Percentiles rank a stretch among this genome's conserved stretches.
These are phyloP conservation scores for Triglochin maritima DNA, from an alignment of 106 monocot genomes.

Conservation along the genomic window DNA sequence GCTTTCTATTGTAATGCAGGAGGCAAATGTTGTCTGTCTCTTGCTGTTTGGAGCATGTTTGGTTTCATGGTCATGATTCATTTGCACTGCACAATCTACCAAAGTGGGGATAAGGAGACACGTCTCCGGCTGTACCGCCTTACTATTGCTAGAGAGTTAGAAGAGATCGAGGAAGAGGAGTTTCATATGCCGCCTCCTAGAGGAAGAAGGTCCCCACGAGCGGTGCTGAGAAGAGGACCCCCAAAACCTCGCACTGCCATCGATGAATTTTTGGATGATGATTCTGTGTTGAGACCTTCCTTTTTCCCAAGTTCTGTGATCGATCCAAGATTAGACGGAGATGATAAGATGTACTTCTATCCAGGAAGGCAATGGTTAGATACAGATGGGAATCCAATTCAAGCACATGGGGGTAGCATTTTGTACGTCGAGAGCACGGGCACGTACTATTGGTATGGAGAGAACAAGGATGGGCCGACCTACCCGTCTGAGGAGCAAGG, in stretches of 20 bases:
- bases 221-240: conserved; percentile 49
- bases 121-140: conserved; percentile 20
- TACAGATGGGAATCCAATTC: conserved; percentile 80
- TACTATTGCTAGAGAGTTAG: conserved; percentile 30
- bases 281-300: conserved; percentile 8
- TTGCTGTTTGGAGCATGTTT: conserved; percentile 38
- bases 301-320: conserved; percentile 3
- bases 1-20: conserved; percentile 4
- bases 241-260: conserved; percentile 10
- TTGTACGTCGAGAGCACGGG: conserved; percentile 46
- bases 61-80: conserved; percentile 42
- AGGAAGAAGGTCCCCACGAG: conserved; percentile 47
- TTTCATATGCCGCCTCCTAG: conserved; percentile 45
- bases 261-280: conserved; percentile 17
- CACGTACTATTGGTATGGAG: conserved; percentile 89
- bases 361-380: conserved; percentile 73
- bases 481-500: conserved; percentile 52
- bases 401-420: conserved; percentile 87
- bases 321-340: conserved; percentile 10
- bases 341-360: conserved; percentile 55
- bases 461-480: conserved; percentile 75
- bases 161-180: conserved; percentile 57
- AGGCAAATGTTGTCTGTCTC: neutral
- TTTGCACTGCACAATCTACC: conserved; percentile 28
- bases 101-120: conserved; percentile 12